phyloP scores from a whole-genome alignment of 1,284 basidiomycete species.

The Puccinia triticina region DNA sequence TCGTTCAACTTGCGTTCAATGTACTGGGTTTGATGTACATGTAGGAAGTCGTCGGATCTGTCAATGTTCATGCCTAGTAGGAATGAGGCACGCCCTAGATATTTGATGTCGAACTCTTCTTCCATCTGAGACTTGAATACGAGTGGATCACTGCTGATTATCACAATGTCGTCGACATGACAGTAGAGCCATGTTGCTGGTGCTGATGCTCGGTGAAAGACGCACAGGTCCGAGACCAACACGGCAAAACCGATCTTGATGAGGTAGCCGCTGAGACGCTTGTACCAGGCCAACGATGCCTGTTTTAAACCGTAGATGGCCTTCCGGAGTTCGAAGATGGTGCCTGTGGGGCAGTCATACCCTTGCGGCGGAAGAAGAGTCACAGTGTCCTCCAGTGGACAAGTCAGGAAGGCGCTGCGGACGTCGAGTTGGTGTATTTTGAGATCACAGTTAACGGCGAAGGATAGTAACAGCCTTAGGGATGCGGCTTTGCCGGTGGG shows the following conservation, averaged over 20 bases:
- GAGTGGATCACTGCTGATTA: neutral
- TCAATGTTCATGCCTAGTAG: neutral
- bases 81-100: neutral
- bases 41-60: too few relatives aligned
- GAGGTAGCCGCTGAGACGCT: neutral
- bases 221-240: neutral
- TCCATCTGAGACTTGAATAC: neutral
- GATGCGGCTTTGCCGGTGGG: constrained; percentile 2
- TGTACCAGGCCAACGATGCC: constrained; percentile 6
- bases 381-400: neutral
- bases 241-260: neutral
- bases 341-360: neutral
- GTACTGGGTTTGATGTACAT: neutral
- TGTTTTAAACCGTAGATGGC: constrained; percentile 7
- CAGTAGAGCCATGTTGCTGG: neutral
- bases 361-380: neutral
- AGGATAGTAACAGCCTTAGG: neutral
- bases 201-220: neutral
- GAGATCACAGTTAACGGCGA: neutral
- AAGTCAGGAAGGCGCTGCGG: constrained; percentile 6
- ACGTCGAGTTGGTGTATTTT: constrained; percentile 23
- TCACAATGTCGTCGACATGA: neutral
- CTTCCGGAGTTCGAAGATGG: neutral
- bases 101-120: constrained; percentile 1
- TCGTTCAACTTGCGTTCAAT: neutral